Conservation (phyloP, 768 basidiomycete species). For the Russula sp. region DNA sequence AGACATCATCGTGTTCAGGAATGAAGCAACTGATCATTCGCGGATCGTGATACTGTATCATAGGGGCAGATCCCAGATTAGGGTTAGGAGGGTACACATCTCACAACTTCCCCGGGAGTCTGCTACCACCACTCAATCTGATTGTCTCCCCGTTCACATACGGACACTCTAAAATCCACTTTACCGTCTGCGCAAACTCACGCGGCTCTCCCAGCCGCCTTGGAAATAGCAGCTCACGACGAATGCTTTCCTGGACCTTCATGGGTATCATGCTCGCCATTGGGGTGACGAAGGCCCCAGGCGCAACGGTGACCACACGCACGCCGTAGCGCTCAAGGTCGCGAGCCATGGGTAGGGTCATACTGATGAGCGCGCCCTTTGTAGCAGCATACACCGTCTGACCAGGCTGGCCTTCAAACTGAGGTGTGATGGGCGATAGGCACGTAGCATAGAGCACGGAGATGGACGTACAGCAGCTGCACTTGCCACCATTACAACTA, state of each 20-base stretch:
- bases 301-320: slow-evolving; percentile 52
- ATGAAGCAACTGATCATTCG: background rate
- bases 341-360: slow-evolving; percentile 57
- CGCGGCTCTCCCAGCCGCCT: slow-evolving; percentile 30
- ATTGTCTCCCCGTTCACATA: slow-evolving; percentile 32
- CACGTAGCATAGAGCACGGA: background rate
- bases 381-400: slow-evolving; percentile 52
- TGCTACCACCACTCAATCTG: slow-evolving; percentile 27
- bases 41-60: background rate
- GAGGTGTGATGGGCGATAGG: background rate
- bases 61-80: background rate
- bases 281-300: slow-evolving; percentile 45
- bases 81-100: background rate
- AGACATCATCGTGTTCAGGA: slow-evolving; percentile 26
- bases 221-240: slow-evolving; percentile 32
- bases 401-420: slow-evolving; percentile 55
- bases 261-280: slow-evolving; percentile 31
- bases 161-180: slow-evolving; percentile 31
- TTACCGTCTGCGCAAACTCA: slow-evolving; percentile 32
- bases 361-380: slow-evolving; percentile 51
- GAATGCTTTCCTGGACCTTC: slow-evolving; percentile 26
- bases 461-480: slow-evolving; percentile 37
- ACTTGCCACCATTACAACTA: slow-evolving; percentile 53
- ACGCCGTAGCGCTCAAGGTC: slow-evolving; percentile 49
- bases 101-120: slow-evolving; percentile 26